A percentile compares a stretch with the other conserved stretches of the same genome.
Evolutionary conservation across 140 eudicot genomes (phyloP).

Genomic region (Anethum foeniculum): DNA sequence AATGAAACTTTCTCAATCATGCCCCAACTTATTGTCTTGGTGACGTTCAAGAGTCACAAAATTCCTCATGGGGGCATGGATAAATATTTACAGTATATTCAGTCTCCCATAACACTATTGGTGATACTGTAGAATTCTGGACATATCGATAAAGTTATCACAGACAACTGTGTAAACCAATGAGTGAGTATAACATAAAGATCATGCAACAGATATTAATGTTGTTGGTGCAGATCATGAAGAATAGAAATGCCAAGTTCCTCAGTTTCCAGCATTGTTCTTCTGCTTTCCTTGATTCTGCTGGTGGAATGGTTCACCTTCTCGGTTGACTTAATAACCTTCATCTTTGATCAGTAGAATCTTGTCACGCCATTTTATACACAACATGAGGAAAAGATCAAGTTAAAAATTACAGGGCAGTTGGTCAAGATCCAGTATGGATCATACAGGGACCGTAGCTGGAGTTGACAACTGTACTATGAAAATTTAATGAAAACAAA

Average conservation of each 20-base stretch:
- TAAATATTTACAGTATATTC: not conserved
- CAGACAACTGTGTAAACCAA: no score
- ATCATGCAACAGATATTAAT: no score
- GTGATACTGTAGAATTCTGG: not conserved
- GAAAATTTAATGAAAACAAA: not conserved
- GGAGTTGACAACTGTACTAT: not conserved
- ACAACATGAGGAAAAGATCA: not conserved
- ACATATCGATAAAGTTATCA: no score
- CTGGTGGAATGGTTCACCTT: conserved; percentile 36
- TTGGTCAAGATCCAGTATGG: not conserved
- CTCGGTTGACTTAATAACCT: conserved; percentile 48
- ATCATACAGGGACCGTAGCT: not conserved
- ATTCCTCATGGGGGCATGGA: not conserved
- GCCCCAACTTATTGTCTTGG: not conserved
- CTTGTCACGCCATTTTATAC: conserved; percentile 14
- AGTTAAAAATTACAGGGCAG: not conserved
- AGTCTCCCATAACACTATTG: not conserved
- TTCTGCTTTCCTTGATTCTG: conserved; percentile 47
- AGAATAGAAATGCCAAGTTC: no score
- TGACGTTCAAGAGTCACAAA: not conserved
- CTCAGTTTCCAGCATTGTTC: conserved; percentile 51
- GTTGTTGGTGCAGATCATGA: no score
- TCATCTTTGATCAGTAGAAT: conserved; percentile 44
- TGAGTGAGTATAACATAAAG: no score
- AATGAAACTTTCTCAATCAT: not conserved